Evolutionary conservation across 2,329 filamentous ascomycete species (phyloP), one percentile per base, ranked within the genome.

Genomic region (Colletotrichum gigasporum): DNA sequence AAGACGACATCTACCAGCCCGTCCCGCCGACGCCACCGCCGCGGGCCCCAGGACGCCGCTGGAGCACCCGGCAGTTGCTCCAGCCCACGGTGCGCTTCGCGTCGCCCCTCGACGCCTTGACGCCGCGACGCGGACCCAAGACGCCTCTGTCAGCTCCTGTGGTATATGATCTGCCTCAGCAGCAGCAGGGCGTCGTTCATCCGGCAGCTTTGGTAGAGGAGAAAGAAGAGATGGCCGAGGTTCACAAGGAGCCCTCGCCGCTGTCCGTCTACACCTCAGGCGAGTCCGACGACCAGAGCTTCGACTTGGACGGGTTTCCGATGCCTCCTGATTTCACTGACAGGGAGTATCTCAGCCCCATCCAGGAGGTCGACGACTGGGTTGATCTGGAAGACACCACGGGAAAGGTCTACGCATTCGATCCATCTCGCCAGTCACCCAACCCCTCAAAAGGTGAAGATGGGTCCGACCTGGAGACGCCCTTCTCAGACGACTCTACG

Each of bases 401-500:
- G 8, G 62, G 53, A 20, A 72, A 72, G 35, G 73, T 76, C 14
- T 65, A 65, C 14, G 73, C 74, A 28, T 61, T 66, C 18, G 64
- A 70, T 18, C 67, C 69, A 10, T 58, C 67, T 42, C 65, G 58
- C 6, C n/a, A 22, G 52, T 22, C 59, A 1, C 42, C 69, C 2
- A 69, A 75, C 4, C 60, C 68, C 10, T 71, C 69, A 9, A 74
- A 67, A 12, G 69, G 69, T 2, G 70, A 62, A 3, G 74, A 76
- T 3, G 56, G 67, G 5, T 73, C 74, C 28, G 75, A 76, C 32
- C 52, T 66, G 7, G 75, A 78, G 41, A 59, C 65, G 5, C 69
- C 70, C 4, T 71, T 72, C 2, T 56, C 66, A 4, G 75, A 76
- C 18, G 50, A 14, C 54, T 69, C 39, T 70, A 71, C 32, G 65